phyloP scores from a whole-genome alignment of 148 eudicot genomes.

The Fagopyrum tataricum region DNA sequence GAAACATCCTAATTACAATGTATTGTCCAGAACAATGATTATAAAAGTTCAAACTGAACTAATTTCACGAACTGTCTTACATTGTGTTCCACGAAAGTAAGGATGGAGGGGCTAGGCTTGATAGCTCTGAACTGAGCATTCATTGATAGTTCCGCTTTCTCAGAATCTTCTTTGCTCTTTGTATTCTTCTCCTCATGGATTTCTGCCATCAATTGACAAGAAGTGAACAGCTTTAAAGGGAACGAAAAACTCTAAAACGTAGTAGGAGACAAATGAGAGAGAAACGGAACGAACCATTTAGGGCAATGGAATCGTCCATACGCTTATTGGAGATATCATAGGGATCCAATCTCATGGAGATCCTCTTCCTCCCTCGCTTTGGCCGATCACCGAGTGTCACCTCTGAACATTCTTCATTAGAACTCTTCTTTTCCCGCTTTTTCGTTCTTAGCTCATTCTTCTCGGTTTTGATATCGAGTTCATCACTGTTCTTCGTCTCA shows the following conservation, averaged over 20 bases:
- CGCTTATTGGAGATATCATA: slow-evolving; percentile 53
- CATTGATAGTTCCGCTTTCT: slow-evolving; percentile 49
- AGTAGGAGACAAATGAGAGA: neutral
- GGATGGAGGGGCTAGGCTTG: slow-evolving; percentile 66
- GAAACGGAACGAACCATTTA: slow-evolving; percentile 28
- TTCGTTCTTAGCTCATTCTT: neutral
- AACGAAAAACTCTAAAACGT: neutral
- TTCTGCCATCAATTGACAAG: slow-evolving; percentile 34
- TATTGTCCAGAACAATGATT: neutral
- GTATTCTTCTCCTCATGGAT: slow-evolving; percentile 29
- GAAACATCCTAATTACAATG: slow-evolving; percentile 3
- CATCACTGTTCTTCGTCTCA: neutral
- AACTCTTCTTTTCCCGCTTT: slow-evolving; percentile 6
- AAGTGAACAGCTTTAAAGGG: neutral
- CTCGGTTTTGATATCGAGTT: neutral
- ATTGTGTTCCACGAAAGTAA: slow-evolving; percentile 77
- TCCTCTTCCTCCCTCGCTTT: slow-evolving; percentile 38
- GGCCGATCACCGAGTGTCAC: slow-evolving; percentile 21
- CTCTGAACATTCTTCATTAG: slow-evolving; percentile 15
- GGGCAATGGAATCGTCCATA: slow-evolving; percentile 40
- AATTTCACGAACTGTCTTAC: slow-evolving; percentile 28
- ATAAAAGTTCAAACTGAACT: neutral
- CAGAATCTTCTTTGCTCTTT: slow-evolving; percentile 27
- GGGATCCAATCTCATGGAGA: slow-evolving; percentile 36
- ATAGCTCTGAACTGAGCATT: slow-evolving; percentile 98